Evolutionary conservation across 1,284 basidiomycete species (phyloP).

Genomic region (Boletellus deceptivus): DNA sequence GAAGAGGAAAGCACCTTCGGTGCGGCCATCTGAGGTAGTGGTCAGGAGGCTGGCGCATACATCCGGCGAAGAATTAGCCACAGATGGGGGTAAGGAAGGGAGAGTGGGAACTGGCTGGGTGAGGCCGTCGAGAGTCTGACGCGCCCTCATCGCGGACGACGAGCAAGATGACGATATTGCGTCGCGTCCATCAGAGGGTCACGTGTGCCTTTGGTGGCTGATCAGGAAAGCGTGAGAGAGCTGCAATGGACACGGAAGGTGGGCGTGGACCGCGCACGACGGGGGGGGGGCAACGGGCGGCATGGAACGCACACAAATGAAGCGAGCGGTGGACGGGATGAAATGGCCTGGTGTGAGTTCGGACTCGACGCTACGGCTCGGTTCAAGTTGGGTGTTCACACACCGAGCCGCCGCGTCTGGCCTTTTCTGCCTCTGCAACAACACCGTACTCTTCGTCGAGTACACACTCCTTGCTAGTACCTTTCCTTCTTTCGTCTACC

Average conservation of each 20-base stretch:
- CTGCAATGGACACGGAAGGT: constrained; percentile 18
- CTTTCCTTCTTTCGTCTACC: constrained; percentile 10
- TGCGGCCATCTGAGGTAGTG: constrained; percentile 47
- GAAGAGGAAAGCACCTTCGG: constrained; percentile 49
- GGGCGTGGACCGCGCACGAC: constrained; percentile 3
- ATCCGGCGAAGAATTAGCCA: constrained; percentile 24
- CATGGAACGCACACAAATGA: constrained; percentile 4
- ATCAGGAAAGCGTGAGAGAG: neutral
- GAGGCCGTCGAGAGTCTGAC: constrained; percentile 17
- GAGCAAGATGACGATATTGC: neutral
- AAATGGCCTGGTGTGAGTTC: neutral
- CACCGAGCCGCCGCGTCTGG: constrained; percentile 12
- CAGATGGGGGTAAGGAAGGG: constrained; percentile 17
- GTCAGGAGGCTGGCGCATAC: constrained; percentile 73
- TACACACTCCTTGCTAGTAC: neutral
- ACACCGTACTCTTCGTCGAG: constrained; percentile 6
- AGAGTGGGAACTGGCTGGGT: constrained; percentile 32
- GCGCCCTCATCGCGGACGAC: constrained; percentile 19
- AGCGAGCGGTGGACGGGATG: constrained; percentile 2
- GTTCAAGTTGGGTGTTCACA: constrained; percentile 5
- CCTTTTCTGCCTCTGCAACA: constrained; percentile 17
- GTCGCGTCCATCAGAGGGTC: constrained; percentile 14
- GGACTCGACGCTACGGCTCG: neutral
- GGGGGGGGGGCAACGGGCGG: constrained; percentile 11
- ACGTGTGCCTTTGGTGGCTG: constrained; percentile 16